Percentiles rank a stretch among this genome's conserved stretches.
phyloP scores from a whole-genome alignment of 2,329 filamentous ascomycete genomes.

The Fusarium udum region DNA sequence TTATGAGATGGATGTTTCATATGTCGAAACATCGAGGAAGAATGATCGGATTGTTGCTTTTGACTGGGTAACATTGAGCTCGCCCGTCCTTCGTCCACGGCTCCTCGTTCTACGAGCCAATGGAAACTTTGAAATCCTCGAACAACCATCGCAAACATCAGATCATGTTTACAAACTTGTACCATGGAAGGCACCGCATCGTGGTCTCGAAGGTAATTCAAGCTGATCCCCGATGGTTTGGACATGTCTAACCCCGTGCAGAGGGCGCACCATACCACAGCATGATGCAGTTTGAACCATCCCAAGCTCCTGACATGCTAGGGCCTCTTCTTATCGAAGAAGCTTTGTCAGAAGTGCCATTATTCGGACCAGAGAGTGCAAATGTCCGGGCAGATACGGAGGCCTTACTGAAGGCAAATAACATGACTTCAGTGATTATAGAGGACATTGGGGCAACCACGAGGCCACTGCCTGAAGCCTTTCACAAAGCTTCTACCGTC shows the following conservation, averaged over 20 bases:
- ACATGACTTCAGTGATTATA: conserved; percentile 47
- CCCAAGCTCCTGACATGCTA: conserved; percentile 62
- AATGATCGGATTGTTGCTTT: conserved; percentile 73
- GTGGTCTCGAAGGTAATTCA: conserved; percentile 62
- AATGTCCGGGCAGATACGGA: conserved; percentile 55
- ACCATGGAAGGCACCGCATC: conserved; percentile 68
- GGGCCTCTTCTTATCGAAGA: conserved; percentile 64
- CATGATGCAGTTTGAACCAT: conserved; percentile 67
- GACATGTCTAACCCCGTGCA: conserved; percentile 42
- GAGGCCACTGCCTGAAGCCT: conserved; percentile 53
- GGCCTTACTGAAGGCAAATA: conserved; percentile 50
- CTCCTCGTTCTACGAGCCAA: conserved; percentile 68
- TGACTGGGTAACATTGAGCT: conserved; percentile 71
- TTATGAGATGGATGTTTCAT: conserved; percentile 69
- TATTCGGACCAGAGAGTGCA: conserved; percentile 65
- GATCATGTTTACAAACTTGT: conserved; percentile 69
- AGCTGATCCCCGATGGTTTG: neutral
- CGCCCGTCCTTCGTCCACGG: conserved; percentile 64
- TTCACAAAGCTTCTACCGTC: conserved; percentile 53
- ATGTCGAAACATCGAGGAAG: conserved; percentile 60
- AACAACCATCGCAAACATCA: conserved; percentile 67
- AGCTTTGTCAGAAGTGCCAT: conserved; percentile 61
- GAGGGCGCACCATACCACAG: conserved; percentile 63
- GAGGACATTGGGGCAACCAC: conserved; percentile 51
- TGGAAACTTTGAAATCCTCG: conserved; percentile 69